These are phyloP conservation scores for Atkinsonella texensis DNA, from an alignment of 2,329 filamentous ascomycete genomes.

Conservation along the genomic window DNA sequence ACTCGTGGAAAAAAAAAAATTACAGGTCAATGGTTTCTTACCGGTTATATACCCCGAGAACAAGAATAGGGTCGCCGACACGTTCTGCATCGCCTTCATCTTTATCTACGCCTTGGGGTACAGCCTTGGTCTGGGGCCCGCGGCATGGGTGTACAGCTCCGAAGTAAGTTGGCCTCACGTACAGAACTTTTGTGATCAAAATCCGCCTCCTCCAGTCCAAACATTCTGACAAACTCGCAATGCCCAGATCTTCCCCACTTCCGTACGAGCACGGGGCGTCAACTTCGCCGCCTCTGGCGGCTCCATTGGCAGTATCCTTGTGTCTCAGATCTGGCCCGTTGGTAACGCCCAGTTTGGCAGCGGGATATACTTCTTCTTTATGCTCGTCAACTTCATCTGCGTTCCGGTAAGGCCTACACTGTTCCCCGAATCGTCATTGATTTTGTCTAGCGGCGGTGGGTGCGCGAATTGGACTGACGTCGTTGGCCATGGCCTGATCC, in stretches of 20 bases:
- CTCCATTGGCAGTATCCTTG: slow-evolving; percentile 42
- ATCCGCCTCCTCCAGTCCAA: neutral
- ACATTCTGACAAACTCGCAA: neutral
- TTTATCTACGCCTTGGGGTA: slow-evolving; percentile 48
- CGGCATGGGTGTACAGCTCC: slow-evolving; percentile 47
- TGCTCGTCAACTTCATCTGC: slow-evolving; percentile 17
- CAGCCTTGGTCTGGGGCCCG: slow-evolving; percentile 43
- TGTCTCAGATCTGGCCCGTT: slow-evolving; percentile 43
- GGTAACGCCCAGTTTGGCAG: slow-evolving; percentile 37
- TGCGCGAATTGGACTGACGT: too few species aligned
- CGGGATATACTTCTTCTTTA: slow-evolving; percentile 46
- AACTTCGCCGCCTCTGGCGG: slow-evolving; percentile 43
- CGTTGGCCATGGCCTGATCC: too few species aligned
- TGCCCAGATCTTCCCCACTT: slow-evolving; percentile 40
- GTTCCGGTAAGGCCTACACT: slow-evolving; percentile 7
- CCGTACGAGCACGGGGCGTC: slow-evolving; percentile 42
- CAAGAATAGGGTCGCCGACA: slow-evolving; percentile 33
- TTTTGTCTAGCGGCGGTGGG: too few species aligned
- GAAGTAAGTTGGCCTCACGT: slow-evolving; percentile 26
- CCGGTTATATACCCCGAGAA: slow-evolving; percentile 39
- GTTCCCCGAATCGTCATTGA: too few species aligned
- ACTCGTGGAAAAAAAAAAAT: slow-evolving; percentile 12
- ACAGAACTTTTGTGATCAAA: neutral
- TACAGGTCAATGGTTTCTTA: slow-evolving; percentile 37
- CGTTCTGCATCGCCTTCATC: slow-evolving; percentile 40